Base-by-base conservation (phyloP, 2,329 filamentous ascomycete genomes). In the Coniochaeta pulveracea region DNA sequence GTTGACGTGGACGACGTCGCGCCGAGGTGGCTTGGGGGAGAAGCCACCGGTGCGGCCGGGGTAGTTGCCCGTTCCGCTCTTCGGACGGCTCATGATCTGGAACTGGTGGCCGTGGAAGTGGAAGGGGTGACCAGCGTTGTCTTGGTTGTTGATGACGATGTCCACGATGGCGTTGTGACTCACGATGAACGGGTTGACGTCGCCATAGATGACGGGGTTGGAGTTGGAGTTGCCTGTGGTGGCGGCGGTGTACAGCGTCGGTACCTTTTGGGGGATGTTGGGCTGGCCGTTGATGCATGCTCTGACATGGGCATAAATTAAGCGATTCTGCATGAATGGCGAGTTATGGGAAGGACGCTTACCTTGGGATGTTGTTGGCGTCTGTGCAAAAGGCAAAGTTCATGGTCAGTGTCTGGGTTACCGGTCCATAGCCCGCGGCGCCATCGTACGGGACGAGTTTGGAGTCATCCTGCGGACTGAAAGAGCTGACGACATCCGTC, bases 181-280 rank as follows among this genome's bases (percentile, higher is more conserved):
- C 27, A 61, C 49, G 19, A 64, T 44, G 40, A 58, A 60, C 5
- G 63, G 56, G 39, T 57, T 53, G 28, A 66, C 51, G 24, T 48
- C 50, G 15, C 63, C 64, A 37, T 67, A 67, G 5, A 64, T 51
- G 3, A 37, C 21, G 0, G 57, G 48, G 40, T 67, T 48, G 5
- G 50, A 55, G 46, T 64, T 65, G 46, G 55, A 43, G 1, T 51
- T 44, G 4, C 68, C 69, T 2, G 69, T 57, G 0, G 74, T 74
- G 3, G 81, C 63, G n/a, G 68, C 80, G 3, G 76, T 77, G 61
- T 84, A 86, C 5, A 88, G 58, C 0, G 76, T 73, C 0, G 81
- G 81, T 0, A 85, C 79, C 46, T 75, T 71, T 33, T 80, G 80
- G 6, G 51, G 40, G n/a, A 80, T 66, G 47, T 82, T 85, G 6